Percentiles rank a stretch among this genome's conserved stretches.
Conservation (phyloP, 306 rosid genomes). For the Begonia masoniana region DNA sequence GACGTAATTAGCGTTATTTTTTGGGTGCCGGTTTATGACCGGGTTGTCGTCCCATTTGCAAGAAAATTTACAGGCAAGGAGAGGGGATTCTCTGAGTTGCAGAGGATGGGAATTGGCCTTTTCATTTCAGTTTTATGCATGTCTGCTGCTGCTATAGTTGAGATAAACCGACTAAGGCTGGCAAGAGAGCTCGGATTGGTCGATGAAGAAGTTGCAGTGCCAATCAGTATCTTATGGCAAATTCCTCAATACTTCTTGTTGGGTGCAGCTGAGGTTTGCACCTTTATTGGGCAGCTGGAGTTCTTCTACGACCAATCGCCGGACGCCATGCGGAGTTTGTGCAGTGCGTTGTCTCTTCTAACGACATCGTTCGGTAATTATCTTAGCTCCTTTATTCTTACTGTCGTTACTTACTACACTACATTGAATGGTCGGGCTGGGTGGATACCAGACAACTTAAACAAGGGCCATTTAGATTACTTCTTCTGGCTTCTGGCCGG, state of each 20-base stretch:
- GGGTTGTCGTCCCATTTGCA: slow-evolving; percentile 65
- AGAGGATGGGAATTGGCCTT: slow-evolving; percentile 94
- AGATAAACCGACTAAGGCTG: slow-evolving; percentile 53
- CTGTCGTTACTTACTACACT: slow-evolving; percentile 64
- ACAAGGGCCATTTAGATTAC: slow-evolving; percentile 68
- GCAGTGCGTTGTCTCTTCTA: slow-evolving; percentile 81
- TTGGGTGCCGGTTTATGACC: slow-evolving; percentile 87
- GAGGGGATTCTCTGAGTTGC: slow-evolving; percentile 87
- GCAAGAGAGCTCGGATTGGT: slow-evolving; percentile 54
- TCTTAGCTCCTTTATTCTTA: slow-evolving; percentile 72
- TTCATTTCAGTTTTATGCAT: slow-evolving; percentile 67
- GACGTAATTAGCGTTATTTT: slow-evolving; percentile 74
- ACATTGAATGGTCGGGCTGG: slow-evolving; percentile 49
- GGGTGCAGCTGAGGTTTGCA: slow-evolving; percentile 82
- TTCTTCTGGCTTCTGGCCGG: slow-evolving; percentile 87
- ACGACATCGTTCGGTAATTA: slow-evolving; percentile 75
- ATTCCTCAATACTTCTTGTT: slow-evolving; percentile 78
- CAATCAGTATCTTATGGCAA: slow-evolving; percentile 69
- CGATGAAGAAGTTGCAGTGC: slow-evolving; percentile 50
- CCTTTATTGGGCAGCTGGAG: slow-evolving; percentile 83
- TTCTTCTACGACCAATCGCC: slow-evolving; percentile 97
- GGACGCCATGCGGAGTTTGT: slow-evolving; percentile 90
- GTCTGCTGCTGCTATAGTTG: slow-evolving; percentile 86
- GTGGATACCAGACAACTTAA: slow-evolving; percentile 87
- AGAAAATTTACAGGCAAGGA: slow-evolving; percentile 69